Percentiles rank a stretch among this genome's conserved stretches.
phyloP scores from a whole-genome alignment of 2,329 filamentous ascomycete species.

The Akanthomyces uredinophilus region DNA sequence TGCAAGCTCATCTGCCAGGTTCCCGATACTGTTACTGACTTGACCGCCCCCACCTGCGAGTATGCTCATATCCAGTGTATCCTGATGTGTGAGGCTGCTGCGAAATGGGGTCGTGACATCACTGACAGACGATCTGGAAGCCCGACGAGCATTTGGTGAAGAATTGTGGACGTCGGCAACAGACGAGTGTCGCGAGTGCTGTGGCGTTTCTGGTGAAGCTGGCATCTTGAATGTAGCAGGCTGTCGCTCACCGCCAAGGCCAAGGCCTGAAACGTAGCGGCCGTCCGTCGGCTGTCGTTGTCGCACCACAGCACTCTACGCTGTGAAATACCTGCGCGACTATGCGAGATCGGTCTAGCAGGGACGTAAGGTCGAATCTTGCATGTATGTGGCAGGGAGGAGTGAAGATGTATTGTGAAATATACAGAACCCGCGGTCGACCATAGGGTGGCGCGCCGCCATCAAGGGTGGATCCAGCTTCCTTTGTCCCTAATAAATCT shows the following conservation, averaged over 20 bases:
- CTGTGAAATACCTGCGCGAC: neutral
- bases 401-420: neutral
- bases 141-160: slow-evolving; percentile 42
- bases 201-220: slow-evolving; percentile 49
- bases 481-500: slow-evolving; percentile 1
- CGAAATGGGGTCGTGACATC: slow-evolving; percentile 46
- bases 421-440: neutral
- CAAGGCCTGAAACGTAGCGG: neutral
- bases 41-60: slow-evolving; percentile 38
- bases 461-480: slow-evolving; percentile 8
- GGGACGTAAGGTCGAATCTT: neutral
- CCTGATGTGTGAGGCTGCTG: slow-evolving; percentile 44
- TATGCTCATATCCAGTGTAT: slow-evolving; percentile 42
- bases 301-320: neutral
- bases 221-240: slow-evolving; percentile 24
- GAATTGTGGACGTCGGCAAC: slow-evolving; percentile 44
- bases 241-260: slow-evolving; percentile 16
- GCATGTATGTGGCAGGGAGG: neutral
- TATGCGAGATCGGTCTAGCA: neutral
- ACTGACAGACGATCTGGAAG: slow-evolving; percentile 47
- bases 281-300: neutral
- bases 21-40: slow-evolving; percentile 59
- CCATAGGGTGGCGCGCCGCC: slow-evolving; percentile 9
- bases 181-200: slow-evolving; percentile 55
- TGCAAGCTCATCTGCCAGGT: slow-evolving; percentile 75